phyloP scores from a whole-genome alignment of 2,329 filamentous ascomycete species.

The Ceratocystiopsis sp. region DNA sequence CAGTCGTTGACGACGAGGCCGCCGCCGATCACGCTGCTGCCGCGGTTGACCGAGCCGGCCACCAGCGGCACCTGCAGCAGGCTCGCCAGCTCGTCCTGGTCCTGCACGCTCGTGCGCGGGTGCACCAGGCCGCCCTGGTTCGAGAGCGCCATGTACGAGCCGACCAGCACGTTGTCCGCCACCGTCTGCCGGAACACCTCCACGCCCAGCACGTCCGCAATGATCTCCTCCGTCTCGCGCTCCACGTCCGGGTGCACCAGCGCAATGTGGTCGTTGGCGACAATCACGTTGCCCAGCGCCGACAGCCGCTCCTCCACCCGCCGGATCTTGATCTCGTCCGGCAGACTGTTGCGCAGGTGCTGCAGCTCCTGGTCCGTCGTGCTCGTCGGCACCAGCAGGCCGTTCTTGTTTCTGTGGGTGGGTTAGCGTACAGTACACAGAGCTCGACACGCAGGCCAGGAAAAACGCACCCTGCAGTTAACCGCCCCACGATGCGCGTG shows the following conservation, averaged over 20 bases:
- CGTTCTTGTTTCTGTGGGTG: conserved; percentile 65
- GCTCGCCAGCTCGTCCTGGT: conserved; percentile 91
- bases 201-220: conserved; percentile 81
- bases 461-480: conserved; percentile 56
- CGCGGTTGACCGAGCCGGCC: conserved; percentile 83
- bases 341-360: conserved; percentile 87
- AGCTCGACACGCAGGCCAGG: too few relatives aligned
- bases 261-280: conserved; percentile 90
- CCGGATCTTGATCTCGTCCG: conserved; percentile 84
- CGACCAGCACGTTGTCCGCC: conserved; percentile 90
- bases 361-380: conserved; percentile 97
- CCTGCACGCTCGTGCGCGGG: conserved; percentile 90
- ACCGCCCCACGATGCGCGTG: conserved; percentile 84
- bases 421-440: conserved; percentile 14
- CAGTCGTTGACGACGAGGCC: conserved; percentile 97
- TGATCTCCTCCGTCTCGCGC: conserved; percentile 96
- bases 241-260: conserved; percentile 92
- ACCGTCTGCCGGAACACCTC: conserved; percentile 90
- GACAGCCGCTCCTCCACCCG: conserved; percentile 94
- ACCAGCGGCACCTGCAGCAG: conserved; percentile 91
- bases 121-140: conserved; percentile 96
- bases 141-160: conserved; percentile 88
- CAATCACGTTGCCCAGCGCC: conserved; percentile 92
- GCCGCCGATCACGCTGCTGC: conserved; percentile 85
- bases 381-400: conserved; percentile 85